These are phyloP conservation scores for Hanseniaspora taiwanica DNA, from an alignment of 805 yeast species.

Conservation along the genomic window DNA sequence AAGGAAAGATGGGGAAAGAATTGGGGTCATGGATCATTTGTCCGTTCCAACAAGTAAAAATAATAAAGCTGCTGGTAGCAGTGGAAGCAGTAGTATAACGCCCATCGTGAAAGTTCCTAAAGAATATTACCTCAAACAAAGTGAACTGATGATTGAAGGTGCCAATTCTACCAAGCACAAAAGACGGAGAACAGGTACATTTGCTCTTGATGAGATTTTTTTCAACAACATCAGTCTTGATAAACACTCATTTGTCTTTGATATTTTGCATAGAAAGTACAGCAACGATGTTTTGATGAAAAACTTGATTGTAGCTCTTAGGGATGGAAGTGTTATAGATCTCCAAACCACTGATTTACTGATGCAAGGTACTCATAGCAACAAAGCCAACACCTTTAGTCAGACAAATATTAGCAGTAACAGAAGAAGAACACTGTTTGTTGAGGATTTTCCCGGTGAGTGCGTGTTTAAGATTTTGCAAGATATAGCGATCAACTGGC, in stretches of 20 bases:
- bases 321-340: constrained; percentile 27
- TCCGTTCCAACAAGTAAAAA: constrained; percentile 19
- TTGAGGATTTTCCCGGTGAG: constrained; percentile 24
- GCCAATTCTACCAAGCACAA: constrained; percentile 14
- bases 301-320: constrained; percentile 31
- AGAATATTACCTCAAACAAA: constrained; percentile 16
- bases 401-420: constrained; percentile 5
- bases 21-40: constrained; percentile 25
- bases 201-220: constrained; percentile 12
- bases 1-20: constrained; percentile 36
- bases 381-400: constrained; percentile 4
- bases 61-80: constrained; percentile 23
- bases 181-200: constrained; percentile 10
- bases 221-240: constrained; percentile 8
- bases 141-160: constrained; percentile 9
- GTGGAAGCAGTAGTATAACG: constrained; percentile 20
- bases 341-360: constrained; percentile 22
- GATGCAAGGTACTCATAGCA: constrained; percentile 7
- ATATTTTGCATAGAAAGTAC: constrained; percentile 21
- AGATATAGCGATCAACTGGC: constrained; percentile 24
- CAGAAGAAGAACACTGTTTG: constrained; percentile 23
- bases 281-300: constrained; percentile 20
- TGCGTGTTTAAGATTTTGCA: constrained; percentile 15
- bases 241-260: constrained; percentile 17
- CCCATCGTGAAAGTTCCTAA: constrained; percentile 17